phyloP scores from a whole-genome alignment of 139 green algal species.

The Trebouxia sp. region DNA sequence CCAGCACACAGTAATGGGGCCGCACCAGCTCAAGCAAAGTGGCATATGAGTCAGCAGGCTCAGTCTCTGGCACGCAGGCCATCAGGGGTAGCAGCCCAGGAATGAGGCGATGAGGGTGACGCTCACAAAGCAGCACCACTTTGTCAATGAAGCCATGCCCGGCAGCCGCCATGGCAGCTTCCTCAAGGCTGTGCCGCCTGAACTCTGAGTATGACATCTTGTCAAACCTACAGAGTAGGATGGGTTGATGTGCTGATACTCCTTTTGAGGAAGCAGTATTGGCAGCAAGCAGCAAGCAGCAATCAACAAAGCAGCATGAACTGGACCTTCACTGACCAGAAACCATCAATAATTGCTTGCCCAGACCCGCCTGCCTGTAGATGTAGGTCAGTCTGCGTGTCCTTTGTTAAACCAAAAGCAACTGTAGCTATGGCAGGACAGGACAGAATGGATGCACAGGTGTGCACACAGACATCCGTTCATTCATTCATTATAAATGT shows the following conservation, averaged over 20 bases:
- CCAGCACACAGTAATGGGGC: not conserved
- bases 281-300: no score
- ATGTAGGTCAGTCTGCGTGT: no score
- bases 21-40: not conserved
- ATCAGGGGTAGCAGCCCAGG: not conserved
- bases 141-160: not conserved
- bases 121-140: not conserved
- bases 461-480: no score
- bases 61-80: not conserved
- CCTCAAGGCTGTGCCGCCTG: not conserved
- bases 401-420: no score
- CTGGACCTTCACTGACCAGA: no score
- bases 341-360: no score
- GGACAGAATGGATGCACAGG: no score
- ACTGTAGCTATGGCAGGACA: no score
- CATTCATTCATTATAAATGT: no score
- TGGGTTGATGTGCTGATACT: not conserved
- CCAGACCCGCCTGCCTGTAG: no score
- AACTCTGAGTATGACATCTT: not conserved
- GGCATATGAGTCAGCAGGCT: not conserved
- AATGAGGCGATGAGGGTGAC: not conserved
- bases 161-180: constrained; percentile 23
- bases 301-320: no score
- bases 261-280: no score
- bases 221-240: not conserved